Percentiles rank a stretch among this genome's conserved stretches.
These are phyloP conservation scores for Nakaseomyces nivariensis DNA, from an alignment of 1,139 yeast species.

Conservation along the genomic window DNA sequence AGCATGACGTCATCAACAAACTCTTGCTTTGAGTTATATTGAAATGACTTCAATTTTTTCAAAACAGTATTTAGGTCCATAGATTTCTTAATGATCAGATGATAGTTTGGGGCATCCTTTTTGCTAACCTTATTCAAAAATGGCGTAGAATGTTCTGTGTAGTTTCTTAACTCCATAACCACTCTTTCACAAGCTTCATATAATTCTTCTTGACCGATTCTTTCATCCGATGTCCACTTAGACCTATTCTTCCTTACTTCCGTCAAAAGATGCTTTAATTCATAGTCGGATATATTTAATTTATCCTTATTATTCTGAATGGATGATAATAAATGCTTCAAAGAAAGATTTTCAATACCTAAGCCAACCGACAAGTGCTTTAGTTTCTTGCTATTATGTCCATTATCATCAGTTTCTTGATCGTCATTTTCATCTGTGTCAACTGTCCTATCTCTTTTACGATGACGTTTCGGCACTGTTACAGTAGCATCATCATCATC, in stretches of 20 bases:
- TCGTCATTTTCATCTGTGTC: conserved; percentile 6
- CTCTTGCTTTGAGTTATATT: conserved; percentile 73
- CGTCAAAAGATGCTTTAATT: conserved; percentile 72
- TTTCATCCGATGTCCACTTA: conserved; percentile 92
- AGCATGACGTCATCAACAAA: conserved; percentile 90
- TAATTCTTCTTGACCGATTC: conserved; percentile 92
- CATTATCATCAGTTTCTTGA: conserved; percentile 14
- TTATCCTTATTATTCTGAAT: conserved; percentile 73
- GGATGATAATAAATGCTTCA: conserved; percentile 68
- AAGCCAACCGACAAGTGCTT: conserved; percentile 37
- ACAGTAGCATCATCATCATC: background rate
- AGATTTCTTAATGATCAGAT: conserved; percentile 78
- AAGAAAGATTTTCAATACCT: conserved; percentile 75
- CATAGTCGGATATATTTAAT: conserved; percentile 70
- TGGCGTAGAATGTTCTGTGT: conserved; percentile 94
- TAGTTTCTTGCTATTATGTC: background rate
- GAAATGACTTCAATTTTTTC: conserved; percentile 75
- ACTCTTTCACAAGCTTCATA: conserved; percentile 97
- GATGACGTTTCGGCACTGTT: conserved; percentile 2
- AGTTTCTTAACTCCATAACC: conserved; percentile 76
- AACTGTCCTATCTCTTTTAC: conserved; percentile 3
- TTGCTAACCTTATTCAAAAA: conserved; percentile 90
- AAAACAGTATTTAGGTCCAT: conserved; percentile 95
- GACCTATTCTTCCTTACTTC: conserved; percentile 93
- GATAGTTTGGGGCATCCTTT: conserved; percentile 95